Base-by-base conservation (phyloP, 305 asterid species). In the Fraxinus velutina region DNA sequence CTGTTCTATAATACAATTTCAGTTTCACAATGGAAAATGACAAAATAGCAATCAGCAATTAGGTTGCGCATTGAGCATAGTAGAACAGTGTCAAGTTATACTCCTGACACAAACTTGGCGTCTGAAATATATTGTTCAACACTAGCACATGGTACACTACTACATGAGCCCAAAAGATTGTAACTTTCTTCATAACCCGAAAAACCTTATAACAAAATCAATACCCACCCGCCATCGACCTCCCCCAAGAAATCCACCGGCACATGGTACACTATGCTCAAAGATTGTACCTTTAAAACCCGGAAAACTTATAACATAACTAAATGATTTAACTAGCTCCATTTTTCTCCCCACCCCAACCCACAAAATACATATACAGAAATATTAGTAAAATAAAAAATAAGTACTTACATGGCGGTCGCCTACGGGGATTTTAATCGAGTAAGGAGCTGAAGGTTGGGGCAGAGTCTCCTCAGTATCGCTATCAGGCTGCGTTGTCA, bases 371-470 rank as follows among this genome's bases (percentile, higher is more conserved):
- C 12, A 75, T 39, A 22, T 2, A 57, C 22, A 37, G 39, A 24
- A 22, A n/a, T 6, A 74, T 4, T 12, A 6, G 52, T 6, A 32
- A 0, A 77, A 44, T 22, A 9, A 7, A 33, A 57, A 71, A 21
- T 0, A n/a, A 70, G 71, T 60, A 78, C 92, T 86, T 78, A 92
- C 97, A 86, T 92, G 87, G 39, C 97, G 91, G 87, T 93, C 92
- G 12, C 97, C 97, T 42, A 92, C 90, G 6, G 97, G 97, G 66
- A 93, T 92, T 85, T 78, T 92, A 76, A 93, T 73, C 22, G 97
- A 90, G 77, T 78, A 81, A 8, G 92, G 97, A 78, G 93, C 91
- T 15, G 80, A 85, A 13, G 86, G 32, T 73, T 89, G 89, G 70
- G 37, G 88, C 32, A 57, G 76, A 77, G 87, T 88, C 33, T 87